Evolutionary conservation across 306 rosid species (phyloP).

Genomic region (Oxytropis ochrocephala): DNA sequence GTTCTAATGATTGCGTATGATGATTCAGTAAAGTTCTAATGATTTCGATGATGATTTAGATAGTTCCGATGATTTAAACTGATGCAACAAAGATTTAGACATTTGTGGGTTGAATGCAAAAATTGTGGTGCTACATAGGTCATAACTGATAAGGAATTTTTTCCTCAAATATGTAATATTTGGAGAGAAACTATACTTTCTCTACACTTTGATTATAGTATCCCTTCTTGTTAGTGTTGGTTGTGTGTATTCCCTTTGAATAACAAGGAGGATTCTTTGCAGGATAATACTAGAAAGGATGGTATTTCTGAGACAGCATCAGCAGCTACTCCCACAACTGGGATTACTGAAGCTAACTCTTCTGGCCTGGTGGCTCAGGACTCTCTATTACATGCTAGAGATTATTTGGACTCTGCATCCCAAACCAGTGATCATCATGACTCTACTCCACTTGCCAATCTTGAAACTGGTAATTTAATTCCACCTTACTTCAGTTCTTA

Average conservation of each 20-base stretch:
- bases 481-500: background rate
- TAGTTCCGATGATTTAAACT: no score
- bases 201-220: background rate
- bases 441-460: background rate
- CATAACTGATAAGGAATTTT: background rate
- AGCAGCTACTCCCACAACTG: slow-evolving; percentile 10
- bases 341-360: slow-evolving; percentile 24
- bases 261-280: background rate
- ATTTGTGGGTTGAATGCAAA: no score
- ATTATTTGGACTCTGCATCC: slow-evolving; percentile 15
- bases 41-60: no score
- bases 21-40: no score
- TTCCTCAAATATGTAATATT: background rate
- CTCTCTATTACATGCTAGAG: background rate
- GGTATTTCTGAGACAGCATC: slow-evolving; percentile 20
- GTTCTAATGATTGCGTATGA: no score
- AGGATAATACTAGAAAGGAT: slow-evolving; percentile 11
- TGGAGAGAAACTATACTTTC: background rate
- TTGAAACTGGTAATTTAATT: slow-evolving; percentile 15
- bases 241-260: no score
- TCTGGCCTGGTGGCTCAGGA: slow-evolving; percentile 2
- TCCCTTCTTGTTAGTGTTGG: no score
- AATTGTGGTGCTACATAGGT: no score
- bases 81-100: no score
- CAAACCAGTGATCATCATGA: slow-evolving; percentile 20